Base-by-base conservation (phyloP, 768 basidiomycete species). In the Lactifluus volemus region DNA sequence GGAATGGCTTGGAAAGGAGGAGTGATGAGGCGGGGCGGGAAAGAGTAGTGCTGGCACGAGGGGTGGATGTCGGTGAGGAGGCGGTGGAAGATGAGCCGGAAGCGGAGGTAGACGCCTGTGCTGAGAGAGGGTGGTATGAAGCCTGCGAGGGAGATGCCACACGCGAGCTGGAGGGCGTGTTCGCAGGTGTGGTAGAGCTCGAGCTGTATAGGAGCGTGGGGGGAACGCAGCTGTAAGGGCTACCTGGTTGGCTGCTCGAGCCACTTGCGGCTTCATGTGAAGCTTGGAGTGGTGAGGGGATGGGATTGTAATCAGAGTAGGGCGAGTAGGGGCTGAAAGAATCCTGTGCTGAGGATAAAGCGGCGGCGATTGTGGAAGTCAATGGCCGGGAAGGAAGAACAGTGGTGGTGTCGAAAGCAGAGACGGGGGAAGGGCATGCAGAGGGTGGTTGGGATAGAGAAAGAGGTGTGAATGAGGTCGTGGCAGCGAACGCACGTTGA, bases 1-100 rank as follows among this genome's bases (percentile, higher is more conserved):
- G 81, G 82, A 93, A 95, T 4, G 92, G 91, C 73, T 94, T 94
- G 60, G 83, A 84, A 52, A 88, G 75, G 42, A 89, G 73, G n/a
- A 88, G 73, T 4, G 85, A 82, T 0, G 84, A 76, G 14, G 81
- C 75, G 63, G 78, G 77, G 10, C 73, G 78, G 36, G 79, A 81
- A 60, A 77, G 77, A 14, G 79, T 77, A 8, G 78, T 77, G 63
- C 73, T 75, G 1, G 78, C 73, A 17, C 77, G 76, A 2, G 75
- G 65, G 2, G 71, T 69, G 47, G 71, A 62, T 15, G 68, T 64
- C 1, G 68, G 63, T 5, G 69, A 63, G 58, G 69, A 53, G 8
- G 61, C 19, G 12, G 54, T 60, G 34, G 60, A 60, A 38, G 71
- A 25, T 25, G 25, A 61, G 1, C 64, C 50, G 4, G 70, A 68